Conservation (phyloP, 257 asterid genomes). For the Solanum etuberosum region DNA sequence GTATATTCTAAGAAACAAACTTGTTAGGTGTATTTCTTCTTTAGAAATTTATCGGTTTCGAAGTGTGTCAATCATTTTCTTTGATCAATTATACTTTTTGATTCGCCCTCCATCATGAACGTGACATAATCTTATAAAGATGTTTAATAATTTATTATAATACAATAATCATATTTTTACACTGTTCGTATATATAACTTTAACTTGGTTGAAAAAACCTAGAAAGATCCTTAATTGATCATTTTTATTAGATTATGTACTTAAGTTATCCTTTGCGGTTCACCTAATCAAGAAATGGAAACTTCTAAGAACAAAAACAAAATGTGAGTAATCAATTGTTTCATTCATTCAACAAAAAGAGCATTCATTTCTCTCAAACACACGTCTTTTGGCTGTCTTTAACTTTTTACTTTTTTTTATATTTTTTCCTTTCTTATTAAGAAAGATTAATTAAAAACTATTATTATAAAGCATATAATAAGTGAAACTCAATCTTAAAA, state of each 20-base stretch:
- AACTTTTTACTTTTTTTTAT: background rate
- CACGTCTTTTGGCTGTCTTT: background rate
- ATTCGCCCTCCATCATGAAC: background rate
- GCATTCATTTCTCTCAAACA: background rate
- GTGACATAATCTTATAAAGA: background rate
- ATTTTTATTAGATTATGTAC: background rate
- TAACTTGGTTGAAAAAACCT: background rate
- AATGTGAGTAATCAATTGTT: background rate
- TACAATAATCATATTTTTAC: background rate
- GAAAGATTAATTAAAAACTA: background rate
- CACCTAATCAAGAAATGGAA: constrained; percentile 8
- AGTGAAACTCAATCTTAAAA: background rate
- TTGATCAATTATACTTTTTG: no score
- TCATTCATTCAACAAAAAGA: background rate
- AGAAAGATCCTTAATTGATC: background rate
- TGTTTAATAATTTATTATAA: background rate
- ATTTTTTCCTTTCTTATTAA: background rate
- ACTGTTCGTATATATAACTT: background rate
- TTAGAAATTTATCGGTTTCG: no score
- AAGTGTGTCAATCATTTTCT: no score
- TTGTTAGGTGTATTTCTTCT: no score
- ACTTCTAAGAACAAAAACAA: background rate
- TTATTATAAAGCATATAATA: background rate
- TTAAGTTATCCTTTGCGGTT: background rate
- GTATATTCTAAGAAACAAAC: no score